A percentile compares a stretch with the other conserved stretches of the same genome.
Evolutionary conservation across 1,139 yeast species (phyloP).

Genomic region (Pichiaceae sp.): DNA sequence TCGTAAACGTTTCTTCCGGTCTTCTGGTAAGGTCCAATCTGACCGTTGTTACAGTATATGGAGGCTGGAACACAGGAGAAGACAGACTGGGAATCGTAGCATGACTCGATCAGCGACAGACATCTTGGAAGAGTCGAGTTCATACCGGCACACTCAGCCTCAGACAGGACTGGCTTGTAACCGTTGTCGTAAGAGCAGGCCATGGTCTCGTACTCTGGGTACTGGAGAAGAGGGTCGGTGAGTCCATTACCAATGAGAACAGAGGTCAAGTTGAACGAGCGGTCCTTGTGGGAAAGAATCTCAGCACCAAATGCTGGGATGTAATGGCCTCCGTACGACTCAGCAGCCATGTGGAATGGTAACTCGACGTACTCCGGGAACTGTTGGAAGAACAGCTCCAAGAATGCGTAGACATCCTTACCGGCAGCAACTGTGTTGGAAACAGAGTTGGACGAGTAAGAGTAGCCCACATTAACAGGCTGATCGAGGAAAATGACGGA

Average conservation of each 20-base stretch:
- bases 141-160: conserved; percentile 78
- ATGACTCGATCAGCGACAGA: conserved; percentile 65
- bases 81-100: conserved; percentile 71
- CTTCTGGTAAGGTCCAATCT: conserved; percentile 75
- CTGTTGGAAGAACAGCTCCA: conserved; percentile 81
- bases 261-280: conserved; percentile 77
- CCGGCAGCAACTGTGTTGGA: conserved; percentile 84
- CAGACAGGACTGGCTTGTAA: conserved; percentile 67
- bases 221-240: conserved; percentile 87
- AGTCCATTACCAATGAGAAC: conserved; percentile 94
- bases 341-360: conserved; percentile 94
- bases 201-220: conserved; percentile 89
- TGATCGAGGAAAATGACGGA: conserved; percentile 64
- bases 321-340: conserved; percentile 98
- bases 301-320: conserved; percentile 90
- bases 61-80: conserved; percentile 94
- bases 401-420: conserved; percentile 84
- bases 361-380: conserved; percentile 73
- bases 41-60: conserved; percentile 82
- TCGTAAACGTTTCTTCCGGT: conserved; percentile 94
- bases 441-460: conserved; percentile 56
- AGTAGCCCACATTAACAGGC: conserved; percentile 73
- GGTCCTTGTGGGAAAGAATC: conserved; percentile 69
- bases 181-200: conserved; percentile 94
- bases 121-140: conserved; percentile 71